A percentile compares a stretch with the other conserved stretches of the same genome.
These are phyloP conservation scores for Onygenales sp. DNA, from an alignment of 2,329 filamentous ascomycete species.

Conservation along the genomic window DNA sequence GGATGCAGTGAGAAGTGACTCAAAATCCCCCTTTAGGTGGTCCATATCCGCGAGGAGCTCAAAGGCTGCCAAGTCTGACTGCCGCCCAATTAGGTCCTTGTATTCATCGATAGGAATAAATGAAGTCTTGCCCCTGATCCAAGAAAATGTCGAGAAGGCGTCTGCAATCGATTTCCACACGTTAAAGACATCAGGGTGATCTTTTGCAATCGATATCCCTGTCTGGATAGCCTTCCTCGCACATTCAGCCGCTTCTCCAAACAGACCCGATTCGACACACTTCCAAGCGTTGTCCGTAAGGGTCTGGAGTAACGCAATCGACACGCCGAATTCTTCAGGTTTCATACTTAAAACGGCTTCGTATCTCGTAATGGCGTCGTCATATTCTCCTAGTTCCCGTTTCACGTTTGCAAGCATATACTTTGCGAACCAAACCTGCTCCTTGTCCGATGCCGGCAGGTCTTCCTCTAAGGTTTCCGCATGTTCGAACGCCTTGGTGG, in stretches of 20 bases:
- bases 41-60: slow-evolving; percentile 61
- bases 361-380: slow-evolving; percentile 72
- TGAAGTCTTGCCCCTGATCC: slow-evolving; percentile 57
- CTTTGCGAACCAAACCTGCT: slow-evolving; percentile 85
- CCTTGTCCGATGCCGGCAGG: slow-evolving; percentile 43
- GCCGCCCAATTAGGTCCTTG: slow-evolving; percentile 47
- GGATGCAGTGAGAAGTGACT: slow-evolving; percentile 25
- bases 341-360: slow-evolving; percentile 59
- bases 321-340: slow-evolving; percentile 72
- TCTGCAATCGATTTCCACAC: slow-evolving; percentile 91
- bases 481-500: slow-evolving; percentile 79
- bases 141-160: slow-evolving; percentile 75
- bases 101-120: slow-evolving; percentile 54
- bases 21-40: slow-evolving; percentile 41
- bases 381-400: slow-evolving; percentile 81
- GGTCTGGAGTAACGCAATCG: slow-evolving; percentile 79
- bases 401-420: slow-evolving; percentile 96
- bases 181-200: slow-evolving; percentile 69
- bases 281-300: slow-evolving; percentile 72
- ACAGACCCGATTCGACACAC: slow-evolving; percentile 71
- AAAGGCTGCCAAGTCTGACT: slow-evolving; percentile 44
- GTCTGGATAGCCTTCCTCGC: slow-evolving; percentile 61
- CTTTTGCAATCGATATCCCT: slow-evolving; percentile 52
- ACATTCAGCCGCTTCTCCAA: slow-evolving; percentile 68
- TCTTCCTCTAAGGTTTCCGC: slow-evolving; percentile 66